Conservation (phyloP, 2,329 filamentous ascomycete genomes). For the Claviceps spartinae region DNA sequence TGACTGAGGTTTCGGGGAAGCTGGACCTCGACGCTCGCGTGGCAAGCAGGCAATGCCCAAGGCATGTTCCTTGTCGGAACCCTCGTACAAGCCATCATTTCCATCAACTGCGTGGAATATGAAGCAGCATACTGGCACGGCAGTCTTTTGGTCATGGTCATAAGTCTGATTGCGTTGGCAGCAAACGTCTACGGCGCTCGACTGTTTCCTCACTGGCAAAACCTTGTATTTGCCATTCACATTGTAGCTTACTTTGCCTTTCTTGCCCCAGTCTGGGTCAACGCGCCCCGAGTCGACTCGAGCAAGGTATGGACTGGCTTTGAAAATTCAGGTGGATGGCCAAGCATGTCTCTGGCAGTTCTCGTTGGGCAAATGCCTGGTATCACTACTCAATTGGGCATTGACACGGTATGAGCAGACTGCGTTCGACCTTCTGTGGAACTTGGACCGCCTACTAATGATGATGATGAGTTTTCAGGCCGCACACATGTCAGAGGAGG, state of each 20-base stretch:
- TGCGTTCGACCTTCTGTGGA: not conserved
- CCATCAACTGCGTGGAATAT: constrained; percentile 6
- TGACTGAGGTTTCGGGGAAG: not conserved
- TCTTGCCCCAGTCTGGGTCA: constrained; percentile 8
- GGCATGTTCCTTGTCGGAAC: constrained; percentile 8
- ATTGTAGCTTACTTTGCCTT: constrained; percentile 7
- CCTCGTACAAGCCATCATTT: constrained; percentile 8
- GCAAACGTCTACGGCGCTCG: constrained; percentile 7
- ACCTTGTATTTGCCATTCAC: constrained; percentile 7
- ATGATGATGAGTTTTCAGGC: not conserved
- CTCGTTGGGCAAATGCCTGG: constrained; percentile 9
- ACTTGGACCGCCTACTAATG: not conserved
- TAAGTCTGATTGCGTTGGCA: constrained; percentile 2
- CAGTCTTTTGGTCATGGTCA: constrained; percentile 6
- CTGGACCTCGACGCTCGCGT: constrained; percentile 9
- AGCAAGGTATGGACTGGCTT: constrained; percentile 7
- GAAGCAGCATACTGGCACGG: constrained; percentile 6
- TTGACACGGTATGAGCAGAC: constrained; percentile 5
- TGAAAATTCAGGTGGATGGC: constrained; percentile 8
- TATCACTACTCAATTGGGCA: constrained; percentile 6
- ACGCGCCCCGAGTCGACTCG: constrained; percentile 6
- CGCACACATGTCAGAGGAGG: constrained; percentile 9
- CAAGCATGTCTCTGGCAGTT: constrained; percentile 5
- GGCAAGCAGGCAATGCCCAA: constrained; percentile 8
- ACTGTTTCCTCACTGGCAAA: constrained; percentile 7